Conservation (phyloP, 2,329 filamentous ascomycete species). For the Verticillium albo-atrum region DNA sequence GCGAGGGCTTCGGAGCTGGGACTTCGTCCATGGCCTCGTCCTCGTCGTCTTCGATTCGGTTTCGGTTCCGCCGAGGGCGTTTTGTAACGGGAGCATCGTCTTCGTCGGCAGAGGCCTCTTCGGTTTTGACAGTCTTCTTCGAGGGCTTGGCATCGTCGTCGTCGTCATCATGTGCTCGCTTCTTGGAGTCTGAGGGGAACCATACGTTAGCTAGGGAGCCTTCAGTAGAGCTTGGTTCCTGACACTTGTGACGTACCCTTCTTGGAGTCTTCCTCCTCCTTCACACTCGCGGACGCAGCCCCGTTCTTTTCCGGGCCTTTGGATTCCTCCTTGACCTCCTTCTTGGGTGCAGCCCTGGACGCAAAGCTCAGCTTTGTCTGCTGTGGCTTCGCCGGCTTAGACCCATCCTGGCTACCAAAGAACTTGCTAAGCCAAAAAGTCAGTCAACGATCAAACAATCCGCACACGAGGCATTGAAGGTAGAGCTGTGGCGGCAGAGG, state of each 20-base stretch:
- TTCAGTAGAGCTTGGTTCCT: not conserved
- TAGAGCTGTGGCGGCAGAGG: not conserved
- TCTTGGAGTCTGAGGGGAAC: conserved; percentile 34
- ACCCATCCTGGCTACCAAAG: conserved; percentile 63
- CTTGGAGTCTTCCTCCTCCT: conserved; percentile 32
- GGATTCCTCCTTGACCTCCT: conserved; percentile 19
- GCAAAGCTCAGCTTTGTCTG: conserved; percentile 79
- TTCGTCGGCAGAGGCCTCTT: conserved; percentile 44
- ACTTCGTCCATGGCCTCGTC: conserved; percentile 36
- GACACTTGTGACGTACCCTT: conserved; percentile 27
- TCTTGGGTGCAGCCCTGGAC: conserved; percentile 41
- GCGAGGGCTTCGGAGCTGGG: conserved; percentile 14
- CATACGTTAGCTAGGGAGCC: not conserved
- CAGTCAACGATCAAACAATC: not conserved
- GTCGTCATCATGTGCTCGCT: conserved; percentile 31
- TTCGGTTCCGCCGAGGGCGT: conserved; percentile 41
- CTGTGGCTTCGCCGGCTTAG: conserved; percentile 50
- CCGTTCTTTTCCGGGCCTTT: conserved; percentile 27
- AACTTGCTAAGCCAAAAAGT: conserved; percentile 65
- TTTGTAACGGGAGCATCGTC: conserved; percentile 60
- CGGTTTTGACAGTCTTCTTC: conserved; percentile 22
- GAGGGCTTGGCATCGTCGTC: conserved; percentile 18
- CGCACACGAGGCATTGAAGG: not conserved
- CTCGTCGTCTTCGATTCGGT: conserved; percentile 48
- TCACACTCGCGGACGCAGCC: conserved; percentile 19